Percentiles rank a stretch among this genome's conserved stretches.
phyloP scores from a whole-genome alignment of 768 basidiomycete genomes.

The Psilocybe tampanensis region DNA sequence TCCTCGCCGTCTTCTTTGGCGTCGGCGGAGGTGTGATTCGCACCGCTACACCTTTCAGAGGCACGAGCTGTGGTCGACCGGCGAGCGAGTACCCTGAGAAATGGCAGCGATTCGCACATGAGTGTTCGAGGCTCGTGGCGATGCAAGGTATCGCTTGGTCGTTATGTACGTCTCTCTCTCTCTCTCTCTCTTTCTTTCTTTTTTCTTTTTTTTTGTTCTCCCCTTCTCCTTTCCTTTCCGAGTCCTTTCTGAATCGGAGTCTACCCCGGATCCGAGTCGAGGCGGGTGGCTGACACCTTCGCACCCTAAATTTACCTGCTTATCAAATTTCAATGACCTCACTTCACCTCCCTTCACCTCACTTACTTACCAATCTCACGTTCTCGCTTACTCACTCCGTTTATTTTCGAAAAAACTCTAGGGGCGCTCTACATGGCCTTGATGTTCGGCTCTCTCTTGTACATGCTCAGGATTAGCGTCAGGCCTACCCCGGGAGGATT shows the following conservation, averaged over 20 bases:
- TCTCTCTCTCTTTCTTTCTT: not conserved
- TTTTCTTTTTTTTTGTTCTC: too few species aligned
- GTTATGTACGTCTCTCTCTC: constrained; percentile 24
- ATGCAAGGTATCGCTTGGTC: constrained; percentile 33
- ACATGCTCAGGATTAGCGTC: constrained; percentile 25
- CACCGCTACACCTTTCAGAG: constrained; percentile 27
- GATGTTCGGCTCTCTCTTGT: constrained; percentile 28
- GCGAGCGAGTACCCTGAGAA: constrained; percentile 20
- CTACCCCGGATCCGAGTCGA: not conserved
- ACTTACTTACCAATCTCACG: too few species aligned
- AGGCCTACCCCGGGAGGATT: constrained; percentile 28
- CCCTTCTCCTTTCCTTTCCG: not conserved
- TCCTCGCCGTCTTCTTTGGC: constrained; percentile 35
- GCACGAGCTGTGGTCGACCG: constrained; percentile 22
- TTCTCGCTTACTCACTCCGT: not conserved
- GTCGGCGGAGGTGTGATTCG: constrained; percentile 33
- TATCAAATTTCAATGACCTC: too few species aligned
- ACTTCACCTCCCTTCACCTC: too few species aligned
- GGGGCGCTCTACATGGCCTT: constrained; percentile 29
- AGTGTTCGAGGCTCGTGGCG: constrained; percentile 28
- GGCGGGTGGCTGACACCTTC: not conserved
- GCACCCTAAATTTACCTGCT: too few species aligned
- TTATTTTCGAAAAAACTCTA: constrained; percentile 6
- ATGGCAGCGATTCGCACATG: constrained; percentile 26
- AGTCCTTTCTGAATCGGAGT: not conserved